These are phyloP conservation scores for Tetrahymena malaccensis DNA, from an alignment of 73 alveolate genomes.

Conservation along the genomic window DNA sequence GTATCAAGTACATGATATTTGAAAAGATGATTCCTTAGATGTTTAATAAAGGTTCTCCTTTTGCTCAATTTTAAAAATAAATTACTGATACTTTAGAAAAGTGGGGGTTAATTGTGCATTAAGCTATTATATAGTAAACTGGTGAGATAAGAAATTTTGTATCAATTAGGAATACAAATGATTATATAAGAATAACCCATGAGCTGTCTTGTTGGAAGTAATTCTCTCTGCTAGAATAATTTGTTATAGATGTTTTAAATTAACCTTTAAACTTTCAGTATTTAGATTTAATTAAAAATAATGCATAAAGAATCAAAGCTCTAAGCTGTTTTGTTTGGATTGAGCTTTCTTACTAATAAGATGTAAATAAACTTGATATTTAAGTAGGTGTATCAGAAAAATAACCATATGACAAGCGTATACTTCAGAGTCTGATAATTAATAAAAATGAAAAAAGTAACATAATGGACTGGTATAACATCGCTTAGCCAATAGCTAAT, in stretches of 20 bases:
- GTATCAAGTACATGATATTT: not conserved
- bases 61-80: not conserved
- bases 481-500: not conserved
- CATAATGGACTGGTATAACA: not conserved
- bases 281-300: not conserved
- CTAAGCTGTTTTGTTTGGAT: not conserved
- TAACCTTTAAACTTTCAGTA: not conserved
- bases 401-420: not conserved
- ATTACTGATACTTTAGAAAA: not conserved
- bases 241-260: not conserved
- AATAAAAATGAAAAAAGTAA: not conserved
- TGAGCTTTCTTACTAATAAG: not conserved
- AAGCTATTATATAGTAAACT: not conserved
- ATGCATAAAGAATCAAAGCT: not conserved
- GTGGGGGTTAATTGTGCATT: not conserved
- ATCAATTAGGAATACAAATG: not conserved
- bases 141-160: not conserved
- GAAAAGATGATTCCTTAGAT: not conserved
- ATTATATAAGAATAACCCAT: not conserved
- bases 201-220: not conserved
- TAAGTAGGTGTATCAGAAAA: not conserved
- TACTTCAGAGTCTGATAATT: not conserved
- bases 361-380: not conserved
- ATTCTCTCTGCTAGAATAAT: not conserved
- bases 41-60: not conserved